Evolutionary conservation across 2,329 filamentous ascomycete species (phyloP).

Genomic region (Coleophoma cylindrospora): DNA sequence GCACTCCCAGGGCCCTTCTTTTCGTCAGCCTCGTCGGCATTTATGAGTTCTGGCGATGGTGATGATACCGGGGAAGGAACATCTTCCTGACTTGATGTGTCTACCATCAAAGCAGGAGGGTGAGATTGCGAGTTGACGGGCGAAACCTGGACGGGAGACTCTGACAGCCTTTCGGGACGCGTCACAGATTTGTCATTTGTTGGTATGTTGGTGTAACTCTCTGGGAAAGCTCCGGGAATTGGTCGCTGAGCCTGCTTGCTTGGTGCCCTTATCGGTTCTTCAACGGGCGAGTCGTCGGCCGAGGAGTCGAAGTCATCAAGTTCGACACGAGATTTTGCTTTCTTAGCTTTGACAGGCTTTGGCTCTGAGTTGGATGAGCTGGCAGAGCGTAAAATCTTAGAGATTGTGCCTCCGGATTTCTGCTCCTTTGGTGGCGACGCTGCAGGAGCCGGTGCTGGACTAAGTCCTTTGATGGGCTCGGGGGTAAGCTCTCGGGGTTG

Average conservation of each 20-base stretch:
- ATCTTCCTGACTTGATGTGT: constrained; percentile 67
- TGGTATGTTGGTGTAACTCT: constrained; percentile 22
- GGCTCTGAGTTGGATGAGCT: constrained; percentile 36
- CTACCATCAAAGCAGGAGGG: constrained; percentile 63
- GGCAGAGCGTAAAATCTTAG: constrained; percentile 37
- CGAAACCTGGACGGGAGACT: constrained; percentile 65
- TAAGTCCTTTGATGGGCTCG: constrained; percentile 30
- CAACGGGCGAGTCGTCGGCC: constrained; percentile 31
- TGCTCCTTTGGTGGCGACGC: constrained; percentile 36
- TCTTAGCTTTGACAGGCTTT: constrained; percentile 51
- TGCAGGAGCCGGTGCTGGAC: constrained; percentile 29
- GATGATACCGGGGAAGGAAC: constrained; percentile 58
- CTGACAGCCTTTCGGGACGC: constrained; percentile 47
- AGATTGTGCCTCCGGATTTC: constrained; percentile 31
- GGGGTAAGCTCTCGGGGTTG: constrained; percentile 23
- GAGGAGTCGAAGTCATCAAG: constrained; percentile 63
- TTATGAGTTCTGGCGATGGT: constrained; percentile 56
- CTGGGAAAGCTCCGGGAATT: constrained; percentile 28
- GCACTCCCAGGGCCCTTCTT: constrained; percentile 39
- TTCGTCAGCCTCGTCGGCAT: constrained; percentile 34
- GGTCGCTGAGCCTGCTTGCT: constrained; percentile 19
- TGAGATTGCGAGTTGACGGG: constrained; percentile 45
- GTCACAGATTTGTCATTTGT: constrained; percentile 26
- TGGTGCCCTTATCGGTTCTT: constrained; percentile 17
- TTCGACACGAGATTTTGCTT: constrained; percentile 57